Evolutionary conservation across 352 stramenopile genomes (phyloP), one percentile per base, ranked within the genome.

Genomic region (Phytopythium montanum): DNA sequence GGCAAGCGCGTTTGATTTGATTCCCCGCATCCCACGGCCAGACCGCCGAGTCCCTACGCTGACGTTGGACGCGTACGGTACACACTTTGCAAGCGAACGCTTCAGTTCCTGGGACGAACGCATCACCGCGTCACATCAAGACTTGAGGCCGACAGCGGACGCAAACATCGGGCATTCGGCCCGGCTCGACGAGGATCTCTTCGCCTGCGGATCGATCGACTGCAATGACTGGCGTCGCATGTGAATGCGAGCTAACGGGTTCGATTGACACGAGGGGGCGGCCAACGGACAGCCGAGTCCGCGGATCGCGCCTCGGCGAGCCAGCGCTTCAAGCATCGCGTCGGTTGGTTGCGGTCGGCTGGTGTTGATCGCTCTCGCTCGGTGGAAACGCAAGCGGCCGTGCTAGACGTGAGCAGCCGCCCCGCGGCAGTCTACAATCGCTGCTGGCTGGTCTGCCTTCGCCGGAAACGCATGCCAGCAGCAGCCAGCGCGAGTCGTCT

Each of bases 321-420:
- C n/a, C 41, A 23, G 41, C 41, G n/a, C n/a, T n/a, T 49, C 39
- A 26, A 46, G 18, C 39, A 46, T 29, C n/a, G 42, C n/a, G 21
- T 29, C 19, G 42, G 42, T 19, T 49, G 42, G 21, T 49, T 49
- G 42, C 42, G 42, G 1, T n/a, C n/a, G 13, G 3, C 26, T 49
- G 42, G 21, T 16, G 16, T n/a, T 10, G 14, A n/a, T 49, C 21
- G 41, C 4, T 13, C 42, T 23, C 5, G 19, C 19, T 49, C 12
- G 42, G n/a, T 49, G n/a, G 42, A 49, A 49, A 49, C 42, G 42
- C 42, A 49, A 46, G 29, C 42, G n/a, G 19, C 13, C 42, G 1
- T 4, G 39, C 39, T 18, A 46, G 19, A n/a, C 19, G 39, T 46
- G 39, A 44, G 38, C 14, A 44, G 9, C 14, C 36, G 36, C 5